These are phyloP conservation scores for Aspergillus transmontanensis DNA, from an alignment of 2,329 filamentous ascomycete genomes.

Conservation along the genomic window DNA sequence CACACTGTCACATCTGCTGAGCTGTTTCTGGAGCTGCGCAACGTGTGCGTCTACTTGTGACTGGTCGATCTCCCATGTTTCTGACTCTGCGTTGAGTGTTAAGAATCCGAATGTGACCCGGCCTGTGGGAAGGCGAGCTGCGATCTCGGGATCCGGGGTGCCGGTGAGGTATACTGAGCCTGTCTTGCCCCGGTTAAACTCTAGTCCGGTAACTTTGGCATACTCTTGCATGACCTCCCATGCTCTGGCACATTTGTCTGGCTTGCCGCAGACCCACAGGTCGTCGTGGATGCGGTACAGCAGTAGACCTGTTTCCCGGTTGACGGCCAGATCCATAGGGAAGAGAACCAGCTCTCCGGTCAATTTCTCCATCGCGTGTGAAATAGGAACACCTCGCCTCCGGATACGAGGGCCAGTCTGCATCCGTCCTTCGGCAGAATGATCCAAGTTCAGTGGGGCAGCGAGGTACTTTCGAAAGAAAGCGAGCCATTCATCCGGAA, in stretches of 20 bases:
- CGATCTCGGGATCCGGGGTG: slow-evolving; percentile 23
- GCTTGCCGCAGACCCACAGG: slow-evolving; percentile 52
- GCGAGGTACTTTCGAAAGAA: slow-evolving; percentile 52
- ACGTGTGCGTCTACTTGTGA: slow-evolving; percentile 43
- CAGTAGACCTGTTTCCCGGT: slow-evolving; percentile 45
- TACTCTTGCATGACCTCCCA: slow-evolving; percentile 50
- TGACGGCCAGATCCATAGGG: slow-evolving; percentile 51
- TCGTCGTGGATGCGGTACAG: slow-evolving; percentile 54
- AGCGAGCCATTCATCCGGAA: slow-evolving; percentile 43
- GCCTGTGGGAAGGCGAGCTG: slow-evolving; percentile 49
- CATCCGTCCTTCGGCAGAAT: slow-evolving; percentile 28
- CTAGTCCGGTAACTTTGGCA: slow-evolving; percentile 45
- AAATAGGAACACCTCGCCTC: slow-evolving; percentile 49
- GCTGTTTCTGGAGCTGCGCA: slow-evolving; percentile 43
- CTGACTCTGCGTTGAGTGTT: slow-evolving; percentile 34
- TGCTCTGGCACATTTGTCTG: slow-evolving; percentile 42
- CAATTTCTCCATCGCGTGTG: slow-evolving; percentile 50
- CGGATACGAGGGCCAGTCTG: slow-evolving; percentile 42
- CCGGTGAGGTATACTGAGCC: slow-evolving; percentile 50
- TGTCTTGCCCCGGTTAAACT: slow-evolving; percentile 51
- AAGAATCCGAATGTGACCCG: slow-evolving; percentile 58
- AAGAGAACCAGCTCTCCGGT: slow-evolving; percentile 53
- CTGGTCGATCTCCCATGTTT: slow-evolving; percentile 44
- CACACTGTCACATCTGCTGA: slow-evolving; percentile 49
- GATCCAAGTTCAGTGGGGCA: slow-evolving; percentile 48